A percentile compares a stretch with the other conserved stretches of the same genome.
These are phyloP conservation scores for Sarocladiaceae sp. DNA, from an alignment of 2,329 filamentous ascomycete genomes.

Conservation along the genomic window DNA sequence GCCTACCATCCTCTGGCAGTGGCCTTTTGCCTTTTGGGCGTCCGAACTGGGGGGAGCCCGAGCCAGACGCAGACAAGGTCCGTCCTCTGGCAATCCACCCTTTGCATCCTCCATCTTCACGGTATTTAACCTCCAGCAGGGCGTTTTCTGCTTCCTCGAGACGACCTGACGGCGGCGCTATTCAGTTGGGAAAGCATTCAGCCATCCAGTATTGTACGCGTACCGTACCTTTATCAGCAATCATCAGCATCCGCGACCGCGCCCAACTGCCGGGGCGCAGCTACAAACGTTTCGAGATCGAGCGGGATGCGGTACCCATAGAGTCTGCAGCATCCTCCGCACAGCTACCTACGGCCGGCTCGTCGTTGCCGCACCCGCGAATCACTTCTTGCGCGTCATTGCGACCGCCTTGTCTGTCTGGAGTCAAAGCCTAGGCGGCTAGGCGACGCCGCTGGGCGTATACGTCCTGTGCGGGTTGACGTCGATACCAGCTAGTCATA, in stretches of 20 bases:
- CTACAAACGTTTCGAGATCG: too few relatives aligned
- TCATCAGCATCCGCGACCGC: too few relatives aligned
- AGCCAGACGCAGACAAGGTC: background rate
- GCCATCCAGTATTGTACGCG: too few relatives aligned
- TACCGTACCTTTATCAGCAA: too few relatives aligned
- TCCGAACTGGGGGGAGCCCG: constrained; percentile 3
- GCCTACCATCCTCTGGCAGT: constrained; percentile 1
- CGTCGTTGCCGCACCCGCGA: too few relatives aligned
- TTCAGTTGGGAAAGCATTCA: background rate
- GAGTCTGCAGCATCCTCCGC: too few relatives aligned
- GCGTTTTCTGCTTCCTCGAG: background rate
- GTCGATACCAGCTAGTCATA: background rate
- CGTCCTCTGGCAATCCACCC: constrained; percentile 3
- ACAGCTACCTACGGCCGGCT: too few relatives aligned
- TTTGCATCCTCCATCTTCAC: constrained; percentile 8
- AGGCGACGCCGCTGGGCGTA: constrained; percentile 4
- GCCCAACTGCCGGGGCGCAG: too few relatives aligned
- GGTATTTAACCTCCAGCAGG: background rate
- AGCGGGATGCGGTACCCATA: too few relatives aligned
- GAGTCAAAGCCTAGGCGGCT: constrained; percentile 1
- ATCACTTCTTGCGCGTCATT: too few relatives aligned
- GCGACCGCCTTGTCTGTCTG: background rate
- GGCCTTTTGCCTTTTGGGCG: too few relatives aligned
- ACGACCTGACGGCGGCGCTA: constrained; percentile 3
- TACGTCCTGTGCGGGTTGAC: background rate